Percentiles rank a stretch among this genome's conserved stretches.
Conservation (phyloP, 2,329 filamentous ascomycete species). For the Cladorrhinum sp. region DNA sequence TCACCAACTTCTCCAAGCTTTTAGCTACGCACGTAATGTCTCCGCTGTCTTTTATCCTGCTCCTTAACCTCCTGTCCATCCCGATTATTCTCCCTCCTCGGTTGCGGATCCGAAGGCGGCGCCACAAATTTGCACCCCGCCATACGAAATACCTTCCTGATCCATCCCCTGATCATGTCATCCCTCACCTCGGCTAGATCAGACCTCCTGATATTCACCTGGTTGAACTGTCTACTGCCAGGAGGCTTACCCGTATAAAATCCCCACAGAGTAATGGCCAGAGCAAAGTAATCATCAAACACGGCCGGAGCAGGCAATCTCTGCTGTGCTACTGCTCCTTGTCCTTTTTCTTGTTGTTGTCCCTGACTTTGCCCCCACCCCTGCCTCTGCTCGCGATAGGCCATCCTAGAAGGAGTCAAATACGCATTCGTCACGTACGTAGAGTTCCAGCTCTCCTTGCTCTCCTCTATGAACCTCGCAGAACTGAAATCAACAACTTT, state of each 20-base stretch:
- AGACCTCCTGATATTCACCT: constrained; percentile 8
- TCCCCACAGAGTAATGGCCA: constrained; percentile 17
- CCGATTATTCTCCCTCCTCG: background rate
- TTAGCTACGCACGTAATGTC: background rate
- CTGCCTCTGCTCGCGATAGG: constrained; percentile 1
- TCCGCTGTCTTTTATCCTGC: background rate
- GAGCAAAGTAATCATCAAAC: constrained; percentile 19
- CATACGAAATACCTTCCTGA: constrained; percentile 18
- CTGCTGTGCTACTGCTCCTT: background rate
- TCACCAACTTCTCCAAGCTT: no score
- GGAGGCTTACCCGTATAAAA: constrained; percentile 14
- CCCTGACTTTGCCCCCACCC: no score
- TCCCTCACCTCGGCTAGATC: constrained; percentile 15
- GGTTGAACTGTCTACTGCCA: constrained; percentile 13
- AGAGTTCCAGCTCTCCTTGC: constrained; percentile 7
- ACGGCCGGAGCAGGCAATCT: constrained; percentile 11
- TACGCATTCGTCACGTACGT: constrained; percentile 8
- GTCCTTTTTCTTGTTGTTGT: background rate
- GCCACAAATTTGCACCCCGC: constrained; percentile 14
- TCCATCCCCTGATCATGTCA: constrained; percentile 16
- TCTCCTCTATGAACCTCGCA: constrained; percentile 11
- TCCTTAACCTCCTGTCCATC: background rate
- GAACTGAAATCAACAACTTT: constrained; percentile 13
- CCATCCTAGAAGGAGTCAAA: constrained; percentile 10
- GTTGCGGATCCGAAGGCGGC: background rate